Percentiles rank a stretch among this genome's conserved stretches.
These are phyloP conservation scores for Phanerodontia chrysosporium DNA, from an alignment of 768 basidiomycete genomes.

Conservation along the genomic window DNA sequence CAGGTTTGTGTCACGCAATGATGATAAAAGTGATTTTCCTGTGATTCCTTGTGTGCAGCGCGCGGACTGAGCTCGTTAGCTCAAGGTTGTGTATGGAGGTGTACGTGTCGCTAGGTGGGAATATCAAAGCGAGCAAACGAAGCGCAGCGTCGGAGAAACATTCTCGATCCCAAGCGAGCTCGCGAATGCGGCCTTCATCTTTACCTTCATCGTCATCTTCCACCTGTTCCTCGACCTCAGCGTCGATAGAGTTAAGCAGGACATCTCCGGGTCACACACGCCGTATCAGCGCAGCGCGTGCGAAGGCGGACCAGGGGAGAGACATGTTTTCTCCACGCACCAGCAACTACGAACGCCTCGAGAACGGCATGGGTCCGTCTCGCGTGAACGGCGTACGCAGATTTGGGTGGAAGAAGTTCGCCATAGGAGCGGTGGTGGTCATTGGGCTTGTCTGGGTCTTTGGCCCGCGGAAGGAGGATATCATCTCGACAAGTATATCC, in stretches of 20 bases:
- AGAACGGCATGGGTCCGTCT: conserved; percentile 54
- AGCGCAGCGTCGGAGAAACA: too few species aligned
- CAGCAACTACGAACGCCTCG: conserved; percentile 55
- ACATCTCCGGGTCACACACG: not conserved
- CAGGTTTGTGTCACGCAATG: conserved; percentile 4
- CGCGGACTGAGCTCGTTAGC: not conserved
- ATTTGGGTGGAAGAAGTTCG: conserved; percentile 64
- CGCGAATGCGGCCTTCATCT: not conserved
- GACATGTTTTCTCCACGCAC: conserved; percentile 34
- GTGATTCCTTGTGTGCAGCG: not conserved
- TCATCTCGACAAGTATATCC: conserved; percentile 23
- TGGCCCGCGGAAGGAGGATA: conserved; percentile 42
- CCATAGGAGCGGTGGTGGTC: conserved; percentile 50
- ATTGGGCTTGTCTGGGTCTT: conserved; percentile 65
- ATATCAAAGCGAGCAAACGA: too few species aligned
- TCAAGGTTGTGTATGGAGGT: too few species aligned
- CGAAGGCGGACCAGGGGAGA: not conserved
- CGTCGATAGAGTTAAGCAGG: not conserved
- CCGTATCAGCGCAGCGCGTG: not conserved
- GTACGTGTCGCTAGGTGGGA: too few species aligned
- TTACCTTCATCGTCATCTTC: not conserved
- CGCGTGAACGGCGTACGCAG: conserved; percentile 24
- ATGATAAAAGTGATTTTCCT: conserved; percentile 3
- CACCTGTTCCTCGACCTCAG: not conserved
- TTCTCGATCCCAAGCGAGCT: not conserved